Conservation (phyloP, 129 eudicot genomes). For the Artemisia tridentata region DNA sequence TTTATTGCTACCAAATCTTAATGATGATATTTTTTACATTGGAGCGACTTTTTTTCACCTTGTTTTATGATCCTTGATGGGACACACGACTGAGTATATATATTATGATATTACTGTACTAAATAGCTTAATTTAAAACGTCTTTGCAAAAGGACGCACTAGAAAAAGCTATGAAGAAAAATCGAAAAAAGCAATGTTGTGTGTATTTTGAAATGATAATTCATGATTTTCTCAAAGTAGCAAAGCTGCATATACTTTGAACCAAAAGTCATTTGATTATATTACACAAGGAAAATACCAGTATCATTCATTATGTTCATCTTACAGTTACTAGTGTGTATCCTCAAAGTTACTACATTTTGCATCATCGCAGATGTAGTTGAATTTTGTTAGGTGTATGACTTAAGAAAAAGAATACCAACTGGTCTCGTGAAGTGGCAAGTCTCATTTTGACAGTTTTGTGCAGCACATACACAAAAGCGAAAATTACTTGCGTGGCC, state of each 20-base stretch:
- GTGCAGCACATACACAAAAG: too few species aligned
- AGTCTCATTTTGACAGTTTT: too few species aligned
- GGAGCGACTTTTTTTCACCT: background rate
- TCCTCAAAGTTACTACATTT: too few species aligned
- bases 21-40: background rate
- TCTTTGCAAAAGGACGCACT: background rate
- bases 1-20: slow-evolving; percentile 20
- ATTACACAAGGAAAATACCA: background rate
- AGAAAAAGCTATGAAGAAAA: background rate
- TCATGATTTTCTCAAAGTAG: background rate
- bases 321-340: too few species aligned
- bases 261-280: background rate
- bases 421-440: too few species aligned
- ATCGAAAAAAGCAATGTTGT: background rate
- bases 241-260: background rate
- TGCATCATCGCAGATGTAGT: too few species aligned
- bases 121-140: background rate
- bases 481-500: too few species aligned
- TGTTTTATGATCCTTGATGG: background rate
- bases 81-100: background rate
- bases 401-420: too few species aligned
- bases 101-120: background rate
- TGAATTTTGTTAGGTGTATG: too few species aligned
- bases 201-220: background rate
- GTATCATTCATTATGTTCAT: too few species aligned